phyloP scores from a whole-genome alignment of 805 yeast species.

The Metschnikowia vanudenii region DNA sequence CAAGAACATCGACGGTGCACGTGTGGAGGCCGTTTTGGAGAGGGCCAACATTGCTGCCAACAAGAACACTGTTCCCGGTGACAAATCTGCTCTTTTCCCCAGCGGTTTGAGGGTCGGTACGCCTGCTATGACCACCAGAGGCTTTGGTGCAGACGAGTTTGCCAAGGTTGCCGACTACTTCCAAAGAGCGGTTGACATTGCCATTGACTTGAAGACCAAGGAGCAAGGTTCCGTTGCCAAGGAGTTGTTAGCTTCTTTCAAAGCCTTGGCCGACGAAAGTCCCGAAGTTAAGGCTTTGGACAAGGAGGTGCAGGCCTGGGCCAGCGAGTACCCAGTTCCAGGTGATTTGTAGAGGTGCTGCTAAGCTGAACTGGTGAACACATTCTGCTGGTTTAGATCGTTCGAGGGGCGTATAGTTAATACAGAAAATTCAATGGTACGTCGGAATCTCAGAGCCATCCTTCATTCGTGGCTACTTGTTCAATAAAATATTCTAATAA shows the following conservation, averaged over 20 bases:
- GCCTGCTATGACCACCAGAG: constrained; percentile 98
- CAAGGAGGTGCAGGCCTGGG: constrained; percentile 71
- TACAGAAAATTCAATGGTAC: no score
- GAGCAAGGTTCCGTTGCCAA: constrained; percentile 59
- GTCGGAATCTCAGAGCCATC: no score
- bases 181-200: constrained; percentile 71
- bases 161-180: constrained; percentile 76
- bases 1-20: constrained; percentile 88
- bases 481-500: no score
- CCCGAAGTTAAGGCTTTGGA: constrained; percentile 59
- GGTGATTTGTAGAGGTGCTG: constrained; percentile 65
- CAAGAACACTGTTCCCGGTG: constrained; percentile 96
- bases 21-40: constrained; percentile 88
- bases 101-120: constrained; percentile 96
- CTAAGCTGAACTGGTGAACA: no score
- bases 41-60: constrained; percentile 90
- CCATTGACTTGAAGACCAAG: constrained; percentile 57
- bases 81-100: constrained; percentile 92
- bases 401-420: no score
- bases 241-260: constrained; percentile 66
- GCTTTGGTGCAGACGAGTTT: constrained; percentile 77
- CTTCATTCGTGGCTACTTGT: no score
- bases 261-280: constrained; percentile 63
- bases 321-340: constrained; percentile 78
- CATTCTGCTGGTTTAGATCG: no score